Evolutionary conservation across 2,329 filamentous ascomycete species (phyloP).

Genomic region (Biscogniauxia mediterranea): DNA sequence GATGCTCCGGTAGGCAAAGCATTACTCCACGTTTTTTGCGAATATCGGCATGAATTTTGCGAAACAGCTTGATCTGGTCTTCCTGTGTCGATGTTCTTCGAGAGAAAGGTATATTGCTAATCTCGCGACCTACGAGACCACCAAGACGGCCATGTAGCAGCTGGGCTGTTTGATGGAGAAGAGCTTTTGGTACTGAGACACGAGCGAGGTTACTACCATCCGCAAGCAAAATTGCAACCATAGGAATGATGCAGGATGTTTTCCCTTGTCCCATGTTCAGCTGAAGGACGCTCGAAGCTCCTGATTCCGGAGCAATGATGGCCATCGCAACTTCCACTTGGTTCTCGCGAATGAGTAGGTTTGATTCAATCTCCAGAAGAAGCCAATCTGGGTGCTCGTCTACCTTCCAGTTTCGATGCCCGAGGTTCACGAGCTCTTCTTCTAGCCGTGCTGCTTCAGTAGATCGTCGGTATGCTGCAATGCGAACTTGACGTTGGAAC

Average conservation of each 20-base stretch:
- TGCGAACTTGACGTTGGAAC: slow-evolving; percentile 44
- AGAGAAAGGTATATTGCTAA: slow-evolving; percentile 59
- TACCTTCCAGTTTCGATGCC: slow-evolving; percentile 58
- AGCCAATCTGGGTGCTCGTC: slow-evolving; percentile 59
- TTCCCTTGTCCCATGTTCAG: slow-evolving; percentile 68
- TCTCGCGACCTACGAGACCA: slow-evolving; percentile 49
- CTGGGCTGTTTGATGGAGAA: slow-evolving; percentile 57
- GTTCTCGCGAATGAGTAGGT: slow-evolving; percentile 59
- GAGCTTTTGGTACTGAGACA: slow-evolving; percentile 54
- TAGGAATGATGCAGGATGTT: slow-evolving; percentile 55
- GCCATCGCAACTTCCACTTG: slow-evolving; percentile 62
- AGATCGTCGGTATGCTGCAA: slow-evolving; percentile 33
- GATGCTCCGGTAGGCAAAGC: slow-evolving; percentile 60
- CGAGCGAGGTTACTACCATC: slow-evolving; percentile 47
- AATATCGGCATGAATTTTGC: slow-evolving; percentile 39
- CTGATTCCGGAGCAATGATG: slow-evolving; percentile 54
- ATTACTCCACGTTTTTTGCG: slow-evolving; percentile 49
- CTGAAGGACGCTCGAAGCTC: slow-evolving; percentile 59
- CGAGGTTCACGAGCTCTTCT: slow-evolving; percentile 46
- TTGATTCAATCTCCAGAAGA: slow-evolving; percentile 63
- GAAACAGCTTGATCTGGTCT: slow-evolving; percentile 36
- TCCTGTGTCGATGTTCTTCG: slow-evolving; percentile 42
- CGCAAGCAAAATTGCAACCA: slow-evolving; percentile 46
- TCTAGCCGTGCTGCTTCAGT: slow-evolving; percentile 15
- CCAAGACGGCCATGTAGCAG: slow-evolving; percentile 55